Evolutionary conservation across 768 basidiomycete genomes (phyloP).

Genomic region (Pisolithus microcarpus): DNA sequence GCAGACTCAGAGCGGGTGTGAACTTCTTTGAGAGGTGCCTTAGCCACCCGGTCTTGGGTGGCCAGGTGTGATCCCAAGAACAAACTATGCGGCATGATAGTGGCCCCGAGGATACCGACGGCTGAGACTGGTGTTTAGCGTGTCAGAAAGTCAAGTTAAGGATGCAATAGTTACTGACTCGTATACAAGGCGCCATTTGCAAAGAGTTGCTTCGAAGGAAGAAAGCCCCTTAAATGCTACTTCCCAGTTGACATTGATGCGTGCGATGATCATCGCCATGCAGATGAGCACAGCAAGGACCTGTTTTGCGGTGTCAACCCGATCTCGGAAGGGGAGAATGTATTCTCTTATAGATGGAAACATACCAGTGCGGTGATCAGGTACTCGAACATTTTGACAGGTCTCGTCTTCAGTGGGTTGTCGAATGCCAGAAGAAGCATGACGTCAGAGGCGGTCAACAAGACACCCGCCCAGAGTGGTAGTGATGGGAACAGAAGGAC

Average conservation of each 20-base stretch:
- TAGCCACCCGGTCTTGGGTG: conserved; percentile 66
- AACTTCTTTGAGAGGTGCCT: conserved; percentile 18
- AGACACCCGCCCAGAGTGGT: conserved; percentile 62
- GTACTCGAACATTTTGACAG: conserved; percentile 62
- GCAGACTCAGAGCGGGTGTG: neutral
- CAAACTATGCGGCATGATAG: conserved; percentile 91
- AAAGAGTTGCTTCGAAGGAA: conserved; percentile 64
- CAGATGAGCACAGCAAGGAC: conserved; percentile 68
- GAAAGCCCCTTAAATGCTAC: conserved; percentile 66
- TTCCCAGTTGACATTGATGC: conserved; percentile 63
- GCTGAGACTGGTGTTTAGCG: conserved; percentile 32
- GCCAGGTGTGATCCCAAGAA: conserved; percentile 84
- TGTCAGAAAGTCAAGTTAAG: neutral
- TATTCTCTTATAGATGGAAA: neutral
- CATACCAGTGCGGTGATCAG: conserved; percentile 57
- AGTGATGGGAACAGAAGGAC: conserved; percentile 65
- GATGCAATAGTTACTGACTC: conserved; percentile 34
- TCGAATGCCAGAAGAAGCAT: conserved; percentile 62
- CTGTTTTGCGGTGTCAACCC: conserved; percentile 22
- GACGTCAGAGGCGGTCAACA: conserved; percentile 65
- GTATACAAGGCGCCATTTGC: conserved; percentile 53
- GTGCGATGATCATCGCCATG: conserved; percentile 71
- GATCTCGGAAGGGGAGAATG: neutral
- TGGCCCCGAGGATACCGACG: conserved; percentile 73
- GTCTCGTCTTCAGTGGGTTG: conserved; percentile 60